Evolutionary conservation across 345 rosid genomes (phyloP).

Genomic region (Hypericum perforatum): DNA sequence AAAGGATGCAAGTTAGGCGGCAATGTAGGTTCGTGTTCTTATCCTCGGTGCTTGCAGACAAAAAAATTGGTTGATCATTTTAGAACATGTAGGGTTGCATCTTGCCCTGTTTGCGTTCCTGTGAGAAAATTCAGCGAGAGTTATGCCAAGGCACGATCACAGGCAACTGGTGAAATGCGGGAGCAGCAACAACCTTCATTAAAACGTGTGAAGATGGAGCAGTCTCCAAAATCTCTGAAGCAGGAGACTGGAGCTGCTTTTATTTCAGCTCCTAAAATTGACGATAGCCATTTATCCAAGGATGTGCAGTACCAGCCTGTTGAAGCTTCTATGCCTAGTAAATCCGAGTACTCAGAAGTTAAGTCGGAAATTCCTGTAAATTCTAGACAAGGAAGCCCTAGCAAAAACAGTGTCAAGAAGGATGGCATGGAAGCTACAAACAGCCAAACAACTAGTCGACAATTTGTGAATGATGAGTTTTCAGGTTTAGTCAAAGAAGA

Average conservation of each 20-base stretch:
- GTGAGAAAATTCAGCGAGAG: conserved; percentile 50
- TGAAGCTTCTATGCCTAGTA: conserved; percentile 23
- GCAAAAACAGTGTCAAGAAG: neutral
- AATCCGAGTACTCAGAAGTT: conserved; percentile 20
- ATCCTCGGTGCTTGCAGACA: conserved; percentile 72
- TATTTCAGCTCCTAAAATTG: conserved; percentile 9
- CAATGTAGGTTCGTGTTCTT: conserved; percentile 41
- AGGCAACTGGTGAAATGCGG: too few relatives aligned
- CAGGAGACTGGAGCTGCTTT: conserved; percentile 12
- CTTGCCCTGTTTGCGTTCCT: conserved; percentile 89
- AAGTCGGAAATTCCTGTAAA: neutral
- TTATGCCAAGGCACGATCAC: conserved; percentile 37
- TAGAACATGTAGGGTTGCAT: conserved; percentile 46
- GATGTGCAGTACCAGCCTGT: conserved; percentile 18
- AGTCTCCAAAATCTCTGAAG: conserved; percentile 7
- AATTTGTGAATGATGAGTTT: conserved; percentile 3
- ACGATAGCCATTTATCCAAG: conserved; percentile 17
- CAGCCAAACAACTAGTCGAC: conserved; percentile 6
- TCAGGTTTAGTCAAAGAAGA: conserved; percentile 2
- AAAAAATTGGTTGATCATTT: conserved; percentile 55
- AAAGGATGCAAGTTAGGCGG: conserved; percentile 28
- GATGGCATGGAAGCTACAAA: conserved; percentile 3
- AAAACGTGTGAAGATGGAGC: conserved; percentile 15
- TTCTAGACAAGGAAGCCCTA: neutral
- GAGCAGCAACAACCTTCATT: conserved; percentile 4